Evolutionary conservation across 2,329 filamentous ascomycete species (phyloP), one percentile per base, ranked within the genome.

Genomic region (Whalleya microplaca): DNA sequence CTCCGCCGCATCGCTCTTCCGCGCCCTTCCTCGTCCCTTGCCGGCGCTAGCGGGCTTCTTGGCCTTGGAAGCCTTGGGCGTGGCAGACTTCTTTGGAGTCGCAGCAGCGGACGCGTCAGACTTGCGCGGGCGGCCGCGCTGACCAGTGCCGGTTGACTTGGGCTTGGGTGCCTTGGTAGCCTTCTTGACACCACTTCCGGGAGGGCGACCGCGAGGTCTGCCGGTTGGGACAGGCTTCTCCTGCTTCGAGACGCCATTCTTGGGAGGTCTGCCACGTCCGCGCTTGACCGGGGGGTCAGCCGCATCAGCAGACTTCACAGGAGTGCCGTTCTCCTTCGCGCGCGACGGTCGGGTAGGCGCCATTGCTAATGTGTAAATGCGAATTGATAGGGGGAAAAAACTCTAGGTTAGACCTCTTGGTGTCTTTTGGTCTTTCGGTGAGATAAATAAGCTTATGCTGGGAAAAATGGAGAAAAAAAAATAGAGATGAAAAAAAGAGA

Each of bases 161-260:
- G 60, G 21, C 32, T 58, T 54, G 29, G 62, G 12, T 8, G 65
- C 53, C n/a, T 60, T 60, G 9, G 55, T 46, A 3, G 64, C 57
- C 54, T 69, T 69, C 61, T 70, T 69, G 10, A 67, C 63, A 14
- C 63, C 71, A 57, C 68, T 73, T 63, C 78, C 79, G 54, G 74
- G 75, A 41, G 79, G 79, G 9, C 79, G 76, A 23, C 79, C 79
- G n/a, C 79, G 77, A 41, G 77, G 77, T n/a, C 76, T 73, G 29
- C 79, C 78, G 1, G 72, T 74, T 21, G 77, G 73, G 2, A 67
- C 70, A 37, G 76, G 73, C 48, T 69, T 71, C 4, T 66, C 69
- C 44, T 64, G 55, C 8, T 64, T 41, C 2, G 67, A 49, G 48
- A 76, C 63, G 47, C 74, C 76, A 50, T 72, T 73, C 65, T 77